These are phyloP conservation scores for Arachnomyces sp. DNA, from an alignment of 2,329 filamentous ascomycete species.

Conservation along the genomic window DNA sequence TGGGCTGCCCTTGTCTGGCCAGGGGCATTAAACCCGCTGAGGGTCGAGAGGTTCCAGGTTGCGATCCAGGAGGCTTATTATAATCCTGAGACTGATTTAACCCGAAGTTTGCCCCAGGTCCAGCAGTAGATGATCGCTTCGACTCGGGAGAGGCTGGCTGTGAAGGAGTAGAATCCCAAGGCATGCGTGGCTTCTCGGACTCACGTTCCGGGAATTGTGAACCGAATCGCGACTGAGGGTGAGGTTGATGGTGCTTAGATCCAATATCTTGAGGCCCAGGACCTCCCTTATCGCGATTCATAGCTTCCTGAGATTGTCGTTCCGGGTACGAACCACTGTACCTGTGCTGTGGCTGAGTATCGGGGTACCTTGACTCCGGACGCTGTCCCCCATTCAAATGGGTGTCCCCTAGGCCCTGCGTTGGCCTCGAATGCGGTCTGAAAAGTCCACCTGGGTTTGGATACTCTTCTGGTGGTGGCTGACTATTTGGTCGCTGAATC, in stretches of 20 bases:
- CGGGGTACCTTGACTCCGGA: slow-evolving; percentile 22
- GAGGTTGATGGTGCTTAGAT: slow-evolving; percentile 18
- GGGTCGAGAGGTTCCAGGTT: slow-evolving; percentile 26
- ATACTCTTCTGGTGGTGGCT: slow-evolving; percentile 31
- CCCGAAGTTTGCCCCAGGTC: slow-evolving; percentile 26
- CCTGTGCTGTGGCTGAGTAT: slow-evolving; percentile 20
- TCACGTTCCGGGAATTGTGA: slow-evolving; percentile 28
- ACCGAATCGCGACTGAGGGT: slow-evolving; percentile 22
- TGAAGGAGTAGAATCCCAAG: slow-evolving; percentile 31
- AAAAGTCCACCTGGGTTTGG: slow-evolving; percentile 25
- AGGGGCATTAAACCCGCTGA: slow-evolving; percentile 22
- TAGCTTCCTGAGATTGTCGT: slow-evolving; percentile 27
- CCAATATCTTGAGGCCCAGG: slow-evolving; percentile 18
- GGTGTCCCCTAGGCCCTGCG: slow-evolving; percentile 18
- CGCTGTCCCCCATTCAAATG: slow-evolving; percentile 18
- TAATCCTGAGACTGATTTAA: slow-evolving; percentile 35
- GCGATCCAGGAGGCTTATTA: slow-evolving; percentile 33
- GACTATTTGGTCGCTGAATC: slow-evolving; percentile 35
- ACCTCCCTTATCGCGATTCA: slow-evolving; percentile 27
- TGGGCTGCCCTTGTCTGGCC: slow-evolving; percentile 25
- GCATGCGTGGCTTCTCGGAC: slow-evolving; percentile 20
- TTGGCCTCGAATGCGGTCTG: slow-evolving; percentile 26
- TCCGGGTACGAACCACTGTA: slow-evolving; percentile 28
- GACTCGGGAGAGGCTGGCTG: slow-evolving; percentile 31
- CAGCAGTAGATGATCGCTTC: slow-evolving; percentile 26